Evolutionary conservation across 768 basidiomycete genomes (phyloP), one percentile per base, ranked within the genome.

Genomic region (Stropharia rugosoannulata): DNA sequence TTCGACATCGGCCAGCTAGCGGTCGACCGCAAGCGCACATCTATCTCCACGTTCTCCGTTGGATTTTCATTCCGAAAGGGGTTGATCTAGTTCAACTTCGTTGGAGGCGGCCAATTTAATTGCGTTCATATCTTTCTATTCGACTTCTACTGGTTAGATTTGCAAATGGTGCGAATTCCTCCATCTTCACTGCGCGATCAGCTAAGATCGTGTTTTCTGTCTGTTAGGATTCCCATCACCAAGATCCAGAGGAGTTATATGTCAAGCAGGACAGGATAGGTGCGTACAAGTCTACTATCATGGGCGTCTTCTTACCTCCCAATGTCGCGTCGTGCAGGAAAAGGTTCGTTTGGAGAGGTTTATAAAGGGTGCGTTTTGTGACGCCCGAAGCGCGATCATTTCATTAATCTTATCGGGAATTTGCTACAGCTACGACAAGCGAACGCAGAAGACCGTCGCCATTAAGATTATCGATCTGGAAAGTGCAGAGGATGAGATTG

Each of bases 391-490:
- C 39, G 27, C 37, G 49, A 57, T 51, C 56, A 56, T 47, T 59
- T 58, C 49, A 38, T 51, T 56, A 42, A 59, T 58, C 61, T 63
- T 55, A 59, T 57, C 59, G 57, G 39, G 29, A 10, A 10, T 29
- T 56, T 51, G 29, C 47, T 39, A 36, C 57, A 97, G 95, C 55
- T 98, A 92, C 66, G 95, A 98, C 75, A 93, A 93, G 69, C 83
- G 93, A 56, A 97, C 95, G 22, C 92, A 95, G 71, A 90, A 89
- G 77, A 95, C 96, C 0, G 97, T 99, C 22, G 97, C 97, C 43
- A 98, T 99, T 79, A 99, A 95, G 86, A 96, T 98, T 64, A 98
- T 99, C 70, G 95, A 98, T 77, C 84, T 99, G 32, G 97, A 99
- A 73, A 94, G 92, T 67, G 97, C 97, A 49, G 97, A 98, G 72